Conservation (phyloP, 441 rosid genomes). For the Dalechampia spathulata region DNA sequence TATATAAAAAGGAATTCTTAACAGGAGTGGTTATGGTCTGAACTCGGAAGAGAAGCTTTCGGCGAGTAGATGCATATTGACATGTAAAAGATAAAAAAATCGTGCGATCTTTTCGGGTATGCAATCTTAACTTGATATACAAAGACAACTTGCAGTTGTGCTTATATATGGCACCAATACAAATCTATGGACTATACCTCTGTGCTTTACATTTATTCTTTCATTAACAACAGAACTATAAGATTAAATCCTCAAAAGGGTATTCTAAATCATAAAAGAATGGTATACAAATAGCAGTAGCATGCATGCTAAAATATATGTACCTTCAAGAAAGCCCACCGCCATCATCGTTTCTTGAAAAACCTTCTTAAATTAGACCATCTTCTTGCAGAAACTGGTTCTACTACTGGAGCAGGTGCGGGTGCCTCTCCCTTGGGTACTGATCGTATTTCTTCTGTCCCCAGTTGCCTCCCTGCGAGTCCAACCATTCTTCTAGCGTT, state of each 20-base stretch:
- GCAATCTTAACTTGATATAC: neutral
- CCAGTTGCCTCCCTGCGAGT: slow-evolving; percentile 21
- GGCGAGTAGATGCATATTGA: neutral
- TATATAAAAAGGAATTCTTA: too few species aligned
- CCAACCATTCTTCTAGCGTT: slow-evolving; percentile 42
- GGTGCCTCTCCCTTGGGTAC: slow-evolving; percentile 15
- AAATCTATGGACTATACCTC: neutral
- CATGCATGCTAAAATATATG: neutral
- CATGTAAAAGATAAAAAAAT: neutral
- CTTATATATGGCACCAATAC: neutral
- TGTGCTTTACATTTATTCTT: neutral
- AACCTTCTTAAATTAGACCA: slow-evolving; percentile 10
- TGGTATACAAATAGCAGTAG: neutral
- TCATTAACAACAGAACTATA: neutral
- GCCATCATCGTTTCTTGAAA: slow-evolving; percentile 11
- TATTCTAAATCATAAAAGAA: neutral
- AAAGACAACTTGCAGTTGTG: neutral
- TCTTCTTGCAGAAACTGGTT: slow-evolving; percentile 8
- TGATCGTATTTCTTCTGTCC: neutral
- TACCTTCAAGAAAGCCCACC: neutral
- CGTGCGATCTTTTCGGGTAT: neutral
- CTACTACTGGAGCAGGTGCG: slow-evolving; percentile 18
- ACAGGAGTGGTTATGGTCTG: too few species aligned
- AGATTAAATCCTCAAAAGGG: neutral
- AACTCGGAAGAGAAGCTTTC: neutral